Conservation (phyloP, 2,329 filamentous ascomycete genomes). For the Penicillium sp. region DNA sequence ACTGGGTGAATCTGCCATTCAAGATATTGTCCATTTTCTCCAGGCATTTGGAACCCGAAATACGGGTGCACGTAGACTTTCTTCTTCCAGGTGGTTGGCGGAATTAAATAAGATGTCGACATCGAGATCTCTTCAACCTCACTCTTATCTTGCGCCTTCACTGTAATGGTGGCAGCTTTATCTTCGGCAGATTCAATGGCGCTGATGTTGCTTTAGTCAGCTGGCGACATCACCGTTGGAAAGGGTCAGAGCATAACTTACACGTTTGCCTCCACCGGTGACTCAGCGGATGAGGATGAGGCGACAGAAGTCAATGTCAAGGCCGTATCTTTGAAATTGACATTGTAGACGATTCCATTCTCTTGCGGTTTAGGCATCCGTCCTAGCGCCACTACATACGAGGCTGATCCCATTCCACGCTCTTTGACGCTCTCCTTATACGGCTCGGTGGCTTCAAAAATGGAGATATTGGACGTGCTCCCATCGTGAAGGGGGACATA, state of each 20-base stretch:
- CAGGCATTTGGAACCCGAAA: conserved; percentile 2
- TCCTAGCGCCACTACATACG: neutral
- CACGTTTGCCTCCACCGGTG: neutral
- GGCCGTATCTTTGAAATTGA: neutral
- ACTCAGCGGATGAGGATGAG: neutral
- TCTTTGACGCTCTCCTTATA: neutral
- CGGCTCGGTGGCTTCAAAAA: neutral
- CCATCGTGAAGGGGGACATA: conserved; percentile 2
- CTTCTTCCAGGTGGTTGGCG: neutral
- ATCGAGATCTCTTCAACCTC: neutral
- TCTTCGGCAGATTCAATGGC: neutral
- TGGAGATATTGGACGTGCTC: neutral
- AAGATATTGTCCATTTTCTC: neutral
- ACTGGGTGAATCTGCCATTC: conserved; percentile 10
- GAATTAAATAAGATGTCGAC: neutral
- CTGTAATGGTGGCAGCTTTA: neutral
- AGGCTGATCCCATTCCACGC: conserved; percentile 6
- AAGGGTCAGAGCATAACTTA: neutral
- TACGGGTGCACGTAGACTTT: conserved; percentile 4
- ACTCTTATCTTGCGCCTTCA: neutral
- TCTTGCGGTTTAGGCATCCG: conserved; percentile 4
- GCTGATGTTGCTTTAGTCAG: neutral
- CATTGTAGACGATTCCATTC: neutral
- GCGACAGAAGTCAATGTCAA: neutral
- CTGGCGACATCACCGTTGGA: neutral